Evolutionary conservation across 306 rosid species (phyloP).

Genomic region (Sicyos edulis): DNA sequence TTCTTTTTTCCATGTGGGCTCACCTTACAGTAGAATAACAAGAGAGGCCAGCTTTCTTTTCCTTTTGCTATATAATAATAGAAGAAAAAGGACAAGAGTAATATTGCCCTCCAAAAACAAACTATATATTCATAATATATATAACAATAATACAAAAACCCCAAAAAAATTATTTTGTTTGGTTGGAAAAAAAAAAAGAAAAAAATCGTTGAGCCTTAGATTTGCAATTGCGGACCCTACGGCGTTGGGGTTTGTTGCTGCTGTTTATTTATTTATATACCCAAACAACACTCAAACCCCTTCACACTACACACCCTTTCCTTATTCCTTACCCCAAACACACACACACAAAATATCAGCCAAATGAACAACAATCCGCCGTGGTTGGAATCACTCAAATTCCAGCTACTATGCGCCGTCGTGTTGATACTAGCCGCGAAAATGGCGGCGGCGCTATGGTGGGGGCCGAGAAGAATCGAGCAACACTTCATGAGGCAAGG

Average conservation of each 20-base stretch:
- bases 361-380: conserved; percentile 38
- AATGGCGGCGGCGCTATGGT: conserved; percentile 57
- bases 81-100: conserved; percentile 14
- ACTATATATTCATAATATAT: not conserved
- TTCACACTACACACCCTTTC: not conserved
- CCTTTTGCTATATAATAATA: not conserved
- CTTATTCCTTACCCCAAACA: not conserved
- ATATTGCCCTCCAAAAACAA: conserved; percentile 2
- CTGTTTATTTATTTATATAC: conserved; percentile 20
- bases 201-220: conserved; percentile 65
- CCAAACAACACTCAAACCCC: not conserved
- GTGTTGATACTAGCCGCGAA: conserved; percentile 33
- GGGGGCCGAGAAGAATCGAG: conserved; percentile 78
- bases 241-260: conserved; percentile 74
- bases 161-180: too few species aligned
- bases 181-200: not conserved
- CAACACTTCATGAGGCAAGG: conserved; percentile 75
- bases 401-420: conserved; percentile 24
- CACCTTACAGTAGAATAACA: not conserved
- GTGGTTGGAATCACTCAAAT: conserved; percentile 34
- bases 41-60: conserved; percentile 9
- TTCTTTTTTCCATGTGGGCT: not conserved
- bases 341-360: not conserved
- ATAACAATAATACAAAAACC: not conserved
- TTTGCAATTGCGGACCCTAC: conserved; percentile 92